Percentiles rank a stretch among this genome's conserved stretches.
phyloP scores from a whole-genome alignment of 192 early-diverging fungal species.

The Entomortierella parvispora region DNA sequence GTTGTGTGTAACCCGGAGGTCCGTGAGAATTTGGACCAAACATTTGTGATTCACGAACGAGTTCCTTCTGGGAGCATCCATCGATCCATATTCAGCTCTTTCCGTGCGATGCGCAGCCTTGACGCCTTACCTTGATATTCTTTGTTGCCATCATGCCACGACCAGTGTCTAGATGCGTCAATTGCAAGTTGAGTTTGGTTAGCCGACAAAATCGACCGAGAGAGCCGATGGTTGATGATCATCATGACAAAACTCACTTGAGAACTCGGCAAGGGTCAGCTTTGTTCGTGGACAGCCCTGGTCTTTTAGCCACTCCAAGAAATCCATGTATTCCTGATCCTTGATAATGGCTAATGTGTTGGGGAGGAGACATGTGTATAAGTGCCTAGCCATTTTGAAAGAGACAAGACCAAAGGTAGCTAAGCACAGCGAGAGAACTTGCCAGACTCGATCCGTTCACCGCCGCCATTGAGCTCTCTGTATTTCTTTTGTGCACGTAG shows the following conservation, averaged over 20 bases:
- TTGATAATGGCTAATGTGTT: conserved; percentile 50
- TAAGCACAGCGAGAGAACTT: too few relatives aligned
- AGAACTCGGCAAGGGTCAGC: conserved; percentile 63
- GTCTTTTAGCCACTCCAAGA: conserved; percentile 59
- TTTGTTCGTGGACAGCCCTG: conserved; percentile 61
- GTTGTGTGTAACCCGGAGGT: conserved; percentile 5
- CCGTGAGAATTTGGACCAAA: conserved; percentile 1
- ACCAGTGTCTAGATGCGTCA: conserved; percentile 61
- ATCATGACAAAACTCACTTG: conserved; percentile 42
- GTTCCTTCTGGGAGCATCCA: background rate
- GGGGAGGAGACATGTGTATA: background rate
- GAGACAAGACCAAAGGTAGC: too few relatives aligned
- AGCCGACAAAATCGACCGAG: background rate
- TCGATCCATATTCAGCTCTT: background rate
- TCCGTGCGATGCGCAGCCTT: background rate
- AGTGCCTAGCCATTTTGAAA: too few relatives aligned
- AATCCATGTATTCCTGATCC: conserved; percentile 58
- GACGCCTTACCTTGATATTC: conserved; percentile 54
- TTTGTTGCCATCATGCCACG: conserved; percentile 70
- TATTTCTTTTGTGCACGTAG: conserved; percentile 10
- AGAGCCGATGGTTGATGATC: background rate
- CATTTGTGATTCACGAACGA: background rate
- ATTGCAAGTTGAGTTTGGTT: too few relatives aligned
- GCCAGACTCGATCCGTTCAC: conserved; percentile 25
- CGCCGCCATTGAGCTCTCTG: background rate